Conservation (phyloP, 768 basidiomycete species). For the Phlegmacium glaucopus region DNA sequence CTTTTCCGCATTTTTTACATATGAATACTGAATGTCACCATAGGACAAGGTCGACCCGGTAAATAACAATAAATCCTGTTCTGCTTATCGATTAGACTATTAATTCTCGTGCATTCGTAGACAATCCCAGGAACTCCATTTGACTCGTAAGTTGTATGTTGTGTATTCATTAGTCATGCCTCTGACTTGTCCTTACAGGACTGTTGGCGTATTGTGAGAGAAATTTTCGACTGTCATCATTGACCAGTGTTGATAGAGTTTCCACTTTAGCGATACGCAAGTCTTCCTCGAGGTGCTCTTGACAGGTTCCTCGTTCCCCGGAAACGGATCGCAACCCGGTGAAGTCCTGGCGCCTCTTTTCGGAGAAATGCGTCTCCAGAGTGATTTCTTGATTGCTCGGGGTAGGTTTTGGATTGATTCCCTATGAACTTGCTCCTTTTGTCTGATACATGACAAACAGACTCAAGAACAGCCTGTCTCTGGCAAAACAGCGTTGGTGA, state of each 20-base stretch:
- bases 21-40: slow-evolving; percentile 12
- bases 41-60: background rate
- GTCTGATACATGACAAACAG: too few species aligned
- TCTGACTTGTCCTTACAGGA: background rate
- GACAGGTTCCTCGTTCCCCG: slow-evolving; percentile 14
- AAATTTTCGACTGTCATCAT: background rate
- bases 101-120: background rate
- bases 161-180: too few species aligned
- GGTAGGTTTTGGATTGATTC: background rate
- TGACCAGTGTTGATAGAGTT: background rate
- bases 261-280: slow-evolving; percentile 24
- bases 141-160: slow-evolving; percentile 17
- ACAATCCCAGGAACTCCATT: slow-evolving; percentile 27
- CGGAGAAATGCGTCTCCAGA: slow-evolving; percentile 37
- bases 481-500: slow-evolving; percentile 11
- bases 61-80: background rate
- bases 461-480: slow-evolving; percentile 5
- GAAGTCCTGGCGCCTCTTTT: slow-evolving; percentile 28
- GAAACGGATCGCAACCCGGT: slow-evolving; percentile 19
- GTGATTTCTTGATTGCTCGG: slow-evolving; percentile 24
- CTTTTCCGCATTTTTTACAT: background rate
- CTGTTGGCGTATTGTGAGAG: slow-evolving; percentile 10
- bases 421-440: too few species aligned
- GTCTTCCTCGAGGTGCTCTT: slow-evolving; percentile 30
- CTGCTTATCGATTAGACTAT: background rate